Evolutionary conservation across 2,329 filamentous ascomycete species (phyloP).

Genomic region (Epichloe sp.): DNA sequence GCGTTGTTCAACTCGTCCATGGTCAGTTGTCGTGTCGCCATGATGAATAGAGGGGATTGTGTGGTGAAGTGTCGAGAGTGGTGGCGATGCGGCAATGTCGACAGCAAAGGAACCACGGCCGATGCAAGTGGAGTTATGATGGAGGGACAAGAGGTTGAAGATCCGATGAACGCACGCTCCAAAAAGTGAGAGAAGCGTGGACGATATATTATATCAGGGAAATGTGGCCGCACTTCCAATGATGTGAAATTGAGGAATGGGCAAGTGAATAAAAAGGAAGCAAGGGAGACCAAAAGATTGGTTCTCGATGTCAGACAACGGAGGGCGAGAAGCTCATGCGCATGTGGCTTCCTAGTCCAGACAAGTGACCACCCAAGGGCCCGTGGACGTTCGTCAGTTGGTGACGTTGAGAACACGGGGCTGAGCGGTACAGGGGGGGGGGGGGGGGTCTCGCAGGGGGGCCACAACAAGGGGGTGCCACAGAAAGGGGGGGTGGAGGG

Average conservation of each 20-base stretch:
- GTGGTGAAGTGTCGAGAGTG: not conserved
- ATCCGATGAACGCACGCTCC: not conserved
- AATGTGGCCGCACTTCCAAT: conserved; percentile 9
- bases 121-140: conserved; percentile 3
- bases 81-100: conserved; percentile 1
- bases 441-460: not conserved
- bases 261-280: conserved; percentile 11
- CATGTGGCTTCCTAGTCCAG: conserved; percentile 15
- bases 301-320: conserved; percentile 9
- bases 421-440: conserved; percentile 19
- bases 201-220: conserved; percentile 7
- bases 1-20: conserved; percentile 52
- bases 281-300: conserved; percentile 8
- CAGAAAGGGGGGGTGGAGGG: conserved; percentile 5
- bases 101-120: conserved; percentile 1
- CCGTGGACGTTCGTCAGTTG: conserved; percentile 23
- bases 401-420: conserved; percentile 32
- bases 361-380: conserved; percentile 17
- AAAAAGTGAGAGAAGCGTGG: not conserved
- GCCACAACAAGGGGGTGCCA: conserved; percentile 1
- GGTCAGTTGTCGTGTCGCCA: conserved; percentile 36
- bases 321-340: conserved; percentile 11
- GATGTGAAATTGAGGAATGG: conserved; percentile 10
- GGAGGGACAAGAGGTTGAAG: conserved; percentile 1
- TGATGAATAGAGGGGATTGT: conserved; percentile 15